phyloP scores from a whole-genome alignment of 352 stramenopile genomes.

The Pythium sukuiense region DNA sequence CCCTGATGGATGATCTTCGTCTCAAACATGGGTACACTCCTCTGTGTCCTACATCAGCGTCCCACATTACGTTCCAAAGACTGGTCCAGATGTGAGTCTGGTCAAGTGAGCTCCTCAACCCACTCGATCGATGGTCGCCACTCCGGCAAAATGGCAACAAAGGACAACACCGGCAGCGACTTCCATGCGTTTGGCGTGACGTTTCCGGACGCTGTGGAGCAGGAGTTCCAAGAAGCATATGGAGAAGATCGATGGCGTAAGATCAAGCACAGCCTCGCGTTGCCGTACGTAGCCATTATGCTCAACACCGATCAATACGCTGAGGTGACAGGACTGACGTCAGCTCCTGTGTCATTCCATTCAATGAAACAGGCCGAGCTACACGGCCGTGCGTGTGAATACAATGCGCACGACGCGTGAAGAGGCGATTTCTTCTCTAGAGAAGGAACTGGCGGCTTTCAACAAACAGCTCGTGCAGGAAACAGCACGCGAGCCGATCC shows the following conservation, averaged over 20 bases:
- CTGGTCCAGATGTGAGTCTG: not conserved
- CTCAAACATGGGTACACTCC: not conserved
- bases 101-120: not conserved
- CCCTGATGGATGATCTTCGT: not conserved
- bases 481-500: constrained; percentile 23
- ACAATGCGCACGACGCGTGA: constrained; percentile 59
- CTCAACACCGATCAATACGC: no score
- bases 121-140: not conserved
- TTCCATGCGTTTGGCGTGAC: constrained; percentile 68
- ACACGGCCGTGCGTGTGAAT: constrained; percentile 83
- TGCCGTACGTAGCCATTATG: constrained; percentile 39
- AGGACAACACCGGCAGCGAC: constrained; percentile 23
- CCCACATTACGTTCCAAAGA: not conserved
- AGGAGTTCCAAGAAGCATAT: constrained; percentile 59
- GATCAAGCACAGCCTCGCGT: constrained; percentile 75
- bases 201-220: constrained; percentile 70
- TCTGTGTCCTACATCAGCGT: not conserved
- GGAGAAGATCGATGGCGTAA: constrained; percentile 58
- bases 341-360: constrained; percentile 11
- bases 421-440: constrained; percentile 49
- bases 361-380: constrained; percentile 37
- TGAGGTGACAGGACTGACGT: not conserved
- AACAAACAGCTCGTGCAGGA: constrained; percentile 58
- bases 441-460: constrained; percentile 48
- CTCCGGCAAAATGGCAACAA: constrained; percentile 5